A percentile compares a stretch with the other conserved stretches of the same genome.
phyloP scores from a whole-genome alignment of 1,284 basidiomycete genomes.

The Ganoderma meredithae region DNA sequence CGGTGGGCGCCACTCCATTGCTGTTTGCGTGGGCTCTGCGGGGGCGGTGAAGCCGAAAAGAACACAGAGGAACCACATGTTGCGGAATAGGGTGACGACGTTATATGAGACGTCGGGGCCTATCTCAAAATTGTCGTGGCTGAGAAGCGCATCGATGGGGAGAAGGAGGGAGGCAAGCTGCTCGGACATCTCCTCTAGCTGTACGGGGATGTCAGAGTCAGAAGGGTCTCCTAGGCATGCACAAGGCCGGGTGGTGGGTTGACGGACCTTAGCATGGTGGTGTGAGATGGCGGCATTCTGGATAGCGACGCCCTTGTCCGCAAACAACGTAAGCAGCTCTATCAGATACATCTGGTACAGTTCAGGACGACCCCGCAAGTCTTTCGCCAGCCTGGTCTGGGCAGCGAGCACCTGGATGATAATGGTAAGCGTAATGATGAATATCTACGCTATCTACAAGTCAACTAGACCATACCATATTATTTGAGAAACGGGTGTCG shows the following conservation, averaged over 20 bases:
- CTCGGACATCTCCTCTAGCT: conserved; percentile 87
- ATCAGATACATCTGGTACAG: conserved; percentile 83
- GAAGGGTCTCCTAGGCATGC: conserved; percentile 12
- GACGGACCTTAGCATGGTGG: conserved; percentile 69
- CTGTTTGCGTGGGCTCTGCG: conserved; percentile 56
- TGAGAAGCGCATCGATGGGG: conserved; percentile 90
- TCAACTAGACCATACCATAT: conserved; percentile 63
- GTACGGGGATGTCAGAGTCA: conserved; percentile 17
- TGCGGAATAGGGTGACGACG: conserved; percentile 87
- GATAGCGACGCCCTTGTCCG: conserved; percentile 91
- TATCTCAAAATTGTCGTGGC: conserved; percentile 77
- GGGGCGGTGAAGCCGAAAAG: conserved; percentile 77
- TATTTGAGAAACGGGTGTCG: conserved; percentile 85
- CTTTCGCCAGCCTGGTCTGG: conserved; percentile 87
- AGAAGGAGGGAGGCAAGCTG: conserved; percentile 88
- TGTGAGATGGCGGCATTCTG: conserved; percentile 80
- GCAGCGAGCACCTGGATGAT: conserved; percentile 76
- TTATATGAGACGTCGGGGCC: conserved; percentile 65
- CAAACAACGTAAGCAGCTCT: conserved; percentile 87
- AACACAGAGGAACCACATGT: conserved; percentile 93
- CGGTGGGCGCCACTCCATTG: conserved; percentile 80
- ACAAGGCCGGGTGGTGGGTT: conserved; percentile 19
- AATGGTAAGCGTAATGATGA: background rate
- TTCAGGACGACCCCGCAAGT: conserved; percentile 75
- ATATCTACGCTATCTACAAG: background rate